phyloP scores from a whole-genome alignment of 2,329 filamentous ascomycete species.

The Paraphoma sp. region DNA sequence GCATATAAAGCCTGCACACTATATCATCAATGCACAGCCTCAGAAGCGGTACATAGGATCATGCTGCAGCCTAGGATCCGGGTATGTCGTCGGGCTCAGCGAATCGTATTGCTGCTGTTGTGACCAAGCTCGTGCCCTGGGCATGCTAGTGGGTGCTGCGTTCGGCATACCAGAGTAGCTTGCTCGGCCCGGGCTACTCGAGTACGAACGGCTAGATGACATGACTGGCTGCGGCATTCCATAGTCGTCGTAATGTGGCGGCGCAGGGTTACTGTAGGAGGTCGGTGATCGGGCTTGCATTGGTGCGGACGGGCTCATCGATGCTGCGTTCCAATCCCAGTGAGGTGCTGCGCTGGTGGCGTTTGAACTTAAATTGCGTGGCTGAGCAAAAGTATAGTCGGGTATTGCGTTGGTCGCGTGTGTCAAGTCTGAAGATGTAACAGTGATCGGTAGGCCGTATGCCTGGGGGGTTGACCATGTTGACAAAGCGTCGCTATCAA shows the following conservation, averaged over 20 bases:
- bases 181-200: slow-evolving; percentile 15
- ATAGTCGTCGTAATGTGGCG: slow-evolving; percentile 20
- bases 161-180: slow-evolving; percentile 16
- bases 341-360: slow-evolving; percentile 9
- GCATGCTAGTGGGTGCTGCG: slow-evolving; percentile 13
- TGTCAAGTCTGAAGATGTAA: slow-evolving; percentile 11
- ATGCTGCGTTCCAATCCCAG: slow-evolving; percentile 28
- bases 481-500: slow-evolving; percentile 24
- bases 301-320: slow-evolving; percentile 21
- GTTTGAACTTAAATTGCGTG: slow-evolving; percentile 14
- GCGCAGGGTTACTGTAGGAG: slow-evolving; percentile 12
- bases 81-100: slow-evolving; percentile 16
- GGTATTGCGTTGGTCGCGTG: slow-evolving; percentile 11
- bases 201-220: slow-evolving; percentile 17
- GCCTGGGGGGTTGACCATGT: slow-evolving; percentile 32
- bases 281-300: slow-evolving; percentile 21
- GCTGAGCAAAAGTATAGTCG: slow-evolving; percentile 16
- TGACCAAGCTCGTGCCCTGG: slow-evolving; percentile 15
- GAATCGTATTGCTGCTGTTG: slow-evolving; percentile 15
- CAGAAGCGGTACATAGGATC: slow-evolving; percentile 26
- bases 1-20: slow-evolving; percentile 1
- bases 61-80: slow-evolving; percentile 24
- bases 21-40: slow-evolving; percentile 22
- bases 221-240: slow-evolving; percentile 19
- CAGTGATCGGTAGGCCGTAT: slow-evolving; percentile 18